Base-by-base conservation (phyloP, 345 rosid species). In the Microcos paniculata region DNA sequence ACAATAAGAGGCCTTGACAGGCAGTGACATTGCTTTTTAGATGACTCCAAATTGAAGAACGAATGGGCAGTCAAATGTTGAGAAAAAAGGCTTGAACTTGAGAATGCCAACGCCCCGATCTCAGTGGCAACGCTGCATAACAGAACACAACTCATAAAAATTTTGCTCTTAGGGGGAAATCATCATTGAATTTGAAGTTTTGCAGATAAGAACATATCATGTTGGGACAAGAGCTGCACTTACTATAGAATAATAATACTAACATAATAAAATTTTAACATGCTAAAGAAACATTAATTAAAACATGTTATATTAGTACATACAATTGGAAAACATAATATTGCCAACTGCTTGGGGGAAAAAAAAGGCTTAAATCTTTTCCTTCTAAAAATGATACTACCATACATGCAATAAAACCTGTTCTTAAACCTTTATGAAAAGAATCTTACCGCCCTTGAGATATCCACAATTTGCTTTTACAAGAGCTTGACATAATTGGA, bases 81-180 rank as follows among this genome's bases (percentile, higher is more conserved):
- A 35, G 75, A 21, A 71, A 71, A 71, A 14, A 71, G 12, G 30
- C 52, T 71, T 35, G 75, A 71, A 38, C 75, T 56, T 24, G 75
- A 56, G 15, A 53, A 71, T n/a, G 52, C 21, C 35, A 71, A 38
- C 3, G 64, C n/a, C 8, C 21, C n/a, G 24, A 48, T 55, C 35
- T 71, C 46, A 26, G 46, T 38, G 2, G 21, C 21, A 35, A 38
- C 24, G 1, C 64, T 71, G 64, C 64, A 71, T 71, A 53, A 53
- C 51, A 53, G n/a, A 35, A 71, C 46, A 71, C 4, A 30, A 16
- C 38, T 21, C 23, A 23, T 33, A 12, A 71, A 71, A 56, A 0
- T 56, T 21, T 14, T 6, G 51, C 52, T 24, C 8, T 55, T 21
- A 55, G 21, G 19, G 19, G 10, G 28, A 9, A 68, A 68, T 3